These are phyloP conservation scores for Kuraishia capsulata DNA, from an alignment of 805 yeast genomes.

Conservation along the genomic window DNA sequence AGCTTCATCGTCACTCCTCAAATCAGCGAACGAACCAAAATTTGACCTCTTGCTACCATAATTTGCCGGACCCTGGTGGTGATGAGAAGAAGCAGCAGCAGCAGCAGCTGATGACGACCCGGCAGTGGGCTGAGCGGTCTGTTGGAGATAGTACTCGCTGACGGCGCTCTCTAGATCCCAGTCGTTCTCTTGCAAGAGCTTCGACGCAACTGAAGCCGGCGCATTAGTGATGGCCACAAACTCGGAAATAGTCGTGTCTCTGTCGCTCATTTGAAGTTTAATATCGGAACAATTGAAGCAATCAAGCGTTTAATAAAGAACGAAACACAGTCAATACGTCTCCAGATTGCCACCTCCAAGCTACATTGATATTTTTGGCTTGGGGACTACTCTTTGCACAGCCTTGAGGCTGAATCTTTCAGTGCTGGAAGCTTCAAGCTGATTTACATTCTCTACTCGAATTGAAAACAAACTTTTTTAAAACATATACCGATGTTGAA, in stretches of 20 bases:
- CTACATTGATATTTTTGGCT: not conserved
- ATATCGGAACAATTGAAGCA: too few species aligned
- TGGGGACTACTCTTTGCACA: too few species aligned
- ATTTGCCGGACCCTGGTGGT: conserved; percentile 2
- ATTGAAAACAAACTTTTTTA: not conserved
- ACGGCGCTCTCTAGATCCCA: conserved; percentile 14
- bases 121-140: conserved; percentile 2
- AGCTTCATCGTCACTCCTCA: conserved; percentile 22
- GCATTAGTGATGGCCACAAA: conserved; percentile 29
- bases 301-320: too few species aligned
- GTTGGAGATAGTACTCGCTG: conserved; percentile 1
- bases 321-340: too few species aligned
- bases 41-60: too few species aligned
- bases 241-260: conserved; percentile 11
- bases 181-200: conserved; percentile 22
- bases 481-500: conserved; percentile 33
- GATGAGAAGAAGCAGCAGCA: too few species aligned
- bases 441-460: too few species aligned
- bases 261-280: too few species aligned
- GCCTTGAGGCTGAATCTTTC: too few species aligned
- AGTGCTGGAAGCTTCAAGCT: too few species aligned
- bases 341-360: too few species aligned
- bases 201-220: conserved; percentile 25
- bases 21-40: conserved; percentile 23
- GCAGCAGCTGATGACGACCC: conserved; percentile 1